Conservation (phyloP, 2,329 filamentous ascomycete species). For the Alternaria conjuncta region DNA sequence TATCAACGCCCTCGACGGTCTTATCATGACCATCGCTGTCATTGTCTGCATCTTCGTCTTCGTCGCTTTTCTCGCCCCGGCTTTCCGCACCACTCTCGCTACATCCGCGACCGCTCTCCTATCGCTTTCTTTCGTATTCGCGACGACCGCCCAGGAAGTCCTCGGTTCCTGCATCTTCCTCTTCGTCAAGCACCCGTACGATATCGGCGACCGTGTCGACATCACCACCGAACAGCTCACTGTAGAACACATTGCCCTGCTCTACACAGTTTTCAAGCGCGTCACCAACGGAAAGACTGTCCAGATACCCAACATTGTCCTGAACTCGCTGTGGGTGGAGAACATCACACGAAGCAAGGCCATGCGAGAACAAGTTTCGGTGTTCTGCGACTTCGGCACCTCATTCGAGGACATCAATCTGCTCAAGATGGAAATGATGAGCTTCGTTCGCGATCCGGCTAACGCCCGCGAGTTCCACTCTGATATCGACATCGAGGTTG, state of each 20-base stretch:
- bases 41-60: conserved; percentile 85
- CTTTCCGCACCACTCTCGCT: conserved; percentile 82
- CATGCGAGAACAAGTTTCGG: conserved; percentile 83
- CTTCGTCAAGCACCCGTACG: conserved; percentile 97
- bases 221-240: conserved; percentile 73
- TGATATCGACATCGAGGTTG: conserved; percentile 79
- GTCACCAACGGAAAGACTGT: conserved; percentile 80
- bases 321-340: conserved; percentile 94
- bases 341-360: conserved; percentile 90
- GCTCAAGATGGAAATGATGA: conserved; percentile 81
- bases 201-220: conserved; percentile 93
- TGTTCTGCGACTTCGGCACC: conserved; percentile 86
- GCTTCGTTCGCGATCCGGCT: conserved; percentile 81
- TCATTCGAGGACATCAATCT: conserved; percentile 88
- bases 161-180: conserved; percentile 98
- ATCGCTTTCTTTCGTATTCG: conserved; percentile 96
- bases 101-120: conserved; percentile 91
- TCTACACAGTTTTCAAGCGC: conserved; percentile 90
- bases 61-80: conserved; percentile 85
- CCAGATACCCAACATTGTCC: conserved; percentile 86
- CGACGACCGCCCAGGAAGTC: conserved; percentile 89
- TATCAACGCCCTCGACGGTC: conserved; percentile 85
- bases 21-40: conserved; percentile 81
- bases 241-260: conserved; percentile 91
- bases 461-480: conserved; percentile 91